These are phyloP conservation scores for Colletotrichum sp. DNA, from an alignment of 2,329 filamentous ascomycete species.

Conservation along the genomic window DNA sequence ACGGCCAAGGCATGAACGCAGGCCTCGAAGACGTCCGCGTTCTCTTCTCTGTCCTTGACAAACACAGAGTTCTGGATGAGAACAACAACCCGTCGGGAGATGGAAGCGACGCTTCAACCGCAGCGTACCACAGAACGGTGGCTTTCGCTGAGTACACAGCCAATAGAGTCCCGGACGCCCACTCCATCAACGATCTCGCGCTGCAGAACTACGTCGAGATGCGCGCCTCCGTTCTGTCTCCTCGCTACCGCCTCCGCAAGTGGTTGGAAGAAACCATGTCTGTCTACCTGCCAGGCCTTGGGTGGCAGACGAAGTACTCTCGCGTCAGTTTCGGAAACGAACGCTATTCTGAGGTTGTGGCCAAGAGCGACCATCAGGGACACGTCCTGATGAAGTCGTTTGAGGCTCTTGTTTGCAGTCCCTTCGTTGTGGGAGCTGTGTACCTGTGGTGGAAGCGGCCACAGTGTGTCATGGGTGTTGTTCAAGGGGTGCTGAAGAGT, in stretches of 20 bases:
- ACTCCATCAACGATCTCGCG: conserved; percentile 91
- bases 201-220: conserved; percentile 94
- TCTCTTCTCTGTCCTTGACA: conserved; percentile 83
- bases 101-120: conserved; percentile 53
- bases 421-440: conserved; percentile 11
- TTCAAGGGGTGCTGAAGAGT: not conserved
- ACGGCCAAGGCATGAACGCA: conserved; percentile 97
- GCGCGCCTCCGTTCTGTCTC: conserved; percentile 82
- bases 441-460: conserved; percentile 24
- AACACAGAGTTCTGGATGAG: conserved; percentile 56
- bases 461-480: not conserved
- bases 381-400: conserved; percentile 52
- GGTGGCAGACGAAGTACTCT: conserved; percentile 92
- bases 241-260: conserved; percentile 81
- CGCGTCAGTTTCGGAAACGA: conserved; percentile 94
- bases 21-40: conserved; percentile 93
- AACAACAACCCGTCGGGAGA: conserved; percentile 44
- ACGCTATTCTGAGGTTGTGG: conserved; percentile 83
- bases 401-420: conserved; percentile 16
- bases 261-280: conserved; percentile 84
- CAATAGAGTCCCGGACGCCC: conserved; percentile 77
- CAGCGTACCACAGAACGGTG: conserved; percentile 65
- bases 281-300: conserved; percentile 75
- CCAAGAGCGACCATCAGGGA: conserved; percentile 72
- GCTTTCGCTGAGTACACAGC: conserved; percentile 80